Conservation (phyloP, 2,329 filamentous ascomycete genomes). For the Fusarium falciforme region DNA sequence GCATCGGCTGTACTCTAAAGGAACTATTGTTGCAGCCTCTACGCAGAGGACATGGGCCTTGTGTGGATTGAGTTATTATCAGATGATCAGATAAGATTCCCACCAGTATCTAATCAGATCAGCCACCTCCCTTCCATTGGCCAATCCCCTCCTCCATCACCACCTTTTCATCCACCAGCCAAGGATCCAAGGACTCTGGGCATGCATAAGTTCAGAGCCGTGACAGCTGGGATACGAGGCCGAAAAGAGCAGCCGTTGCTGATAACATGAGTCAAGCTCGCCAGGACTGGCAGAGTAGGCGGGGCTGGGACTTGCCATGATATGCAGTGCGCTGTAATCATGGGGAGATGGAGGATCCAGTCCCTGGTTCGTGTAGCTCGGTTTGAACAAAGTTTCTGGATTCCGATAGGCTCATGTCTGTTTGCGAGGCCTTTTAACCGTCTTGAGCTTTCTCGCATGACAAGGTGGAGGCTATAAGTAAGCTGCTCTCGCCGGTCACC, state of each 20-base stretch:
- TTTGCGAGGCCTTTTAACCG: background rate
- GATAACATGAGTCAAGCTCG: background rate
- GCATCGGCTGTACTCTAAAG: background rate
- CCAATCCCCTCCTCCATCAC: background rate
- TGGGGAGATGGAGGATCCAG: background rate
- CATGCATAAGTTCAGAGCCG: constrained; percentile 25
- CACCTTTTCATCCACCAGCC: background rate
- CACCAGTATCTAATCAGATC: constrained; percentile 45
- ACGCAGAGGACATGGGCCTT: background rate
- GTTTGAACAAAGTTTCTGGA: background rate
- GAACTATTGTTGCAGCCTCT: constrained; percentile 18
- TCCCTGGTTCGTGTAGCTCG: background rate
- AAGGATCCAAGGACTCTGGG: background rate
- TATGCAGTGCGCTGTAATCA: background rate
- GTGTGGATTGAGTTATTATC: constrained; percentile 32
- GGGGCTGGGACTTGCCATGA: background rate
- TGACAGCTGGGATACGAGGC: constrained; percentile 4
- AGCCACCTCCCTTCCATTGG: constrained; percentile 31
- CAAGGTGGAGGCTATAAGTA: constrained; percentile 36
- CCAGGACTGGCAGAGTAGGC: background rate
- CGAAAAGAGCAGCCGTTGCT: background rate
- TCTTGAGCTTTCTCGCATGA: background rate
- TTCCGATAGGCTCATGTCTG: background rate
- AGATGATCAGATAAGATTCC: constrained; percentile 41
- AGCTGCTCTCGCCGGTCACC: constrained; percentile 7